Base-by-base conservation (phyloP, 2,329 filamentous ascomycete genomes). In the Aspergillus unguis region DNA sequence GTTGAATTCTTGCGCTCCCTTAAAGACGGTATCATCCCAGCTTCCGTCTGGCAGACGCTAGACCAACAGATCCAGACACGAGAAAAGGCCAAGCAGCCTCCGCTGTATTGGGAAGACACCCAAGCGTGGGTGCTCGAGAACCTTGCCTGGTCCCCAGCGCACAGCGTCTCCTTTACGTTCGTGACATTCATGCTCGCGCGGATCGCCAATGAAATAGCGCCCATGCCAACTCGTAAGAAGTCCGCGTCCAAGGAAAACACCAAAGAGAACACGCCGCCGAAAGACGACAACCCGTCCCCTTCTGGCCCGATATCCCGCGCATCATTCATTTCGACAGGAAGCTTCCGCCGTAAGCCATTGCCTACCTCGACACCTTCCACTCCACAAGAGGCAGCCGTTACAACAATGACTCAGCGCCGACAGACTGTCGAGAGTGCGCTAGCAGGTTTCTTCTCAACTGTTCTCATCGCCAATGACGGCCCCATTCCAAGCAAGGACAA, bases 111-210 rank as follows among this genome's bases (percentile, higher is more conserved):
- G 38, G 83, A 86, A 51, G 83, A 85, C 42, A 75, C 80, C 41
- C 80, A 82, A 56, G 77, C 78, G 36, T 77, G 76, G 67, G 73
- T 94, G 1, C 81, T 96, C 4, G 92, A 96, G 59, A 80, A 86
- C 2, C 79, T 96, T 2, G 81, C 86, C 0, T 76, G 81, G 2
- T 80, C 83, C 0, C 88, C 90, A 0, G 86, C 86, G 45, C 87
- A 95, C 71, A 94, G 90, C 65, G 92, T 96, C 50, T 87, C 88
- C 0, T 95, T 96, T 64, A 88, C 95, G 2, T 91, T 96, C 58
- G 75, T 96, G 11, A 90, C 87, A 0, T 85, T 88, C 6, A 92
- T 91, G 71, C 78, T 96, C 8, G 78, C 79, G 25, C 77, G 80
- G 8, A 77, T 87, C 35, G 72, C 78, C 28, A 75, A 75, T 32